Percentiles rank a stretch among this genome's conserved stretches.
Evolutionary conservation across 2,329 filamentous ascomycete genomes (phyloP).

Genomic region (Kalaharituber pfeilii): DNA sequence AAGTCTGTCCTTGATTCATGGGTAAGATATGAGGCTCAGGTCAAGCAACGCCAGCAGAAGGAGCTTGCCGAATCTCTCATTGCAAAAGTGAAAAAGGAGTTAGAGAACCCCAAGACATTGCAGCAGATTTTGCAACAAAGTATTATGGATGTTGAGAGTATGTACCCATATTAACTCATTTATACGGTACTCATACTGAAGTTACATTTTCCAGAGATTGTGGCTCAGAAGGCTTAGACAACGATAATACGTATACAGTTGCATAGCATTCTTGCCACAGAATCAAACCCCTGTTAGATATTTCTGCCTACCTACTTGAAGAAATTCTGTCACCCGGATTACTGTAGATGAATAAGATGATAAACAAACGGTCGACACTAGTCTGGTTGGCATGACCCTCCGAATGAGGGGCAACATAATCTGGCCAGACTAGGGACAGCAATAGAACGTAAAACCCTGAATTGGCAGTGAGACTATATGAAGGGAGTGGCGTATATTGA

Average conservation of each 20-base stretch:
- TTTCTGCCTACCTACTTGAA: too few relatives aligned
- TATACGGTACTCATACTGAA: neutral
- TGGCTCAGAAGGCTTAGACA: neutral
- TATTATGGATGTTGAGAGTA: slow-evolving; percentile 90
- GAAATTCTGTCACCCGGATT: too few relatives aligned
- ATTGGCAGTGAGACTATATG: too few relatives aligned
- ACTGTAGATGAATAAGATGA: too few relatives aligned
- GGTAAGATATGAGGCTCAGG: slow-evolving; percentile 96
- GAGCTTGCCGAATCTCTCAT: slow-evolving; percentile 89
- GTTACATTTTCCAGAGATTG: neutral
- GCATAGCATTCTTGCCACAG: neutral
- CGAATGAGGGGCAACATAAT: too few relatives aligned
- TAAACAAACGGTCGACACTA: too few relatives aligned
- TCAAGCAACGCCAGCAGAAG: slow-evolving; percentile 96
- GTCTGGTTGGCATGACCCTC: too few relatives aligned
- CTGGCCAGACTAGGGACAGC: too few relatives aligned
- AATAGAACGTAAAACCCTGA: too few relatives aligned
- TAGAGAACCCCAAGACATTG: slow-evolving; percentile 91
- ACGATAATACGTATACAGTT: neutral
- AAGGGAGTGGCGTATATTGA: too few relatives aligned
- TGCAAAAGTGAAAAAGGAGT: slow-evolving; percentile 95
- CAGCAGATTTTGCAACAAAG: slow-evolving; percentile 98
- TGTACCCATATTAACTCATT: slow-evolving; percentile 26
- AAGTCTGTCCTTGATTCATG: slow-evolving; percentile 93
- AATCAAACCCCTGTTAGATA: neutral